These are phyloP conservation scores for Globisporangium uncinulatum DNA, from an alignment of 352 stramenopile species.

Conservation along the genomic window DNA sequence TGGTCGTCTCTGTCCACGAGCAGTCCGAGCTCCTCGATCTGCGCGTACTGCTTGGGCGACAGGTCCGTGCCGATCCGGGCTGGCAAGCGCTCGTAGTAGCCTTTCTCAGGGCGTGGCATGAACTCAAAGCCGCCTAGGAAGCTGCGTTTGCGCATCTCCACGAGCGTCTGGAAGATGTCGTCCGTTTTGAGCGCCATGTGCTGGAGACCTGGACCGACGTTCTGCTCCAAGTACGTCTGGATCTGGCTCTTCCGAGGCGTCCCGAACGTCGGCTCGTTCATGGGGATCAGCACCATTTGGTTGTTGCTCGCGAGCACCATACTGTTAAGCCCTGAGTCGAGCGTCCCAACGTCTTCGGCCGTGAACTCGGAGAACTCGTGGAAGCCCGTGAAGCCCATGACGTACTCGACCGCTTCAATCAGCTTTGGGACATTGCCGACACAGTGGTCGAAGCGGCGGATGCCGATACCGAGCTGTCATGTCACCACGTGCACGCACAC, in stretches of 20 bases:
- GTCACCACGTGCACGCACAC: slow-evolving; percentile 6
- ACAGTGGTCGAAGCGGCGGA: slow-evolving; percentile 84
- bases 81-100: slow-evolving; percentile 91
- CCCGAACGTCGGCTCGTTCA: slow-evolving; percentile 95
- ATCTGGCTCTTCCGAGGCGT: slow-evolving; percentile 93
- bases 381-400: slow-evolving; percentile 80
- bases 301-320: slow-evolving; percentile 93
- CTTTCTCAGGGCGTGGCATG: slow-evolving; percentile 74
- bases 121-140: slow-evolving; percentile 78
- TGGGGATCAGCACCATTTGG: slow-evolving; percentile 90
- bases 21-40: slow-evolving; percentile 90
- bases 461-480: slow-evolving; percentile 58
- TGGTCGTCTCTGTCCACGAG: slow-evolving; percentile 94
- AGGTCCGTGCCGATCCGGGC: slow-evolving; percentile 73
- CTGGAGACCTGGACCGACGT: slow-evolving; percentile 92
- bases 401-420: slow-evolving; percentile 78
- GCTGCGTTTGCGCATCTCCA: slow-evolving; percentile 74
- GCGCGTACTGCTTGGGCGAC: slow-evolving; percentile 85
- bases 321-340: slow-evolving; percentile 93
- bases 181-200: slow-evolving; percentile 96
- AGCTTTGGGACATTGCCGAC: slow-evolving; percentile 91
- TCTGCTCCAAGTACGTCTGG: slow-evolving; percentile 95
- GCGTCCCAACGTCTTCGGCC: slow-evolving; percentile 91
- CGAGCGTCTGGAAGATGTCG: slow-evolving; percentile 94
- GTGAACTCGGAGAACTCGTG: slow-evolving; percentile 95